Evolutionary conservation across 2,329 filamentous ascomycete genomes (phyloP).

Genomic region (Penicillium aurantiogriseum): DNA sequence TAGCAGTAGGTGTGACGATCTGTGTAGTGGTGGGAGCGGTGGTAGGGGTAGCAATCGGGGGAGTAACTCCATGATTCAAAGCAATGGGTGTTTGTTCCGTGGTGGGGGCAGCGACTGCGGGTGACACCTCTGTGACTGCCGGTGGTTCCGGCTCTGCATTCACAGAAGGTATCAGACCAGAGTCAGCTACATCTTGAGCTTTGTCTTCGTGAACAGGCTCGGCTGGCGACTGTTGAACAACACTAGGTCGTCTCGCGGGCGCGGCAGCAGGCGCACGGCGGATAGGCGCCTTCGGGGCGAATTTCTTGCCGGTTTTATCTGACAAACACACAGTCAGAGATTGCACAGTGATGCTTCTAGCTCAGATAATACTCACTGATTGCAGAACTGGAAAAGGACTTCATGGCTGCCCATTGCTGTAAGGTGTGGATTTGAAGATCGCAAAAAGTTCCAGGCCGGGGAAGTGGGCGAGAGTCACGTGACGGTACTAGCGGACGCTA

Average conservation of each 20-base stretch:
- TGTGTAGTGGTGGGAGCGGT: background rate
- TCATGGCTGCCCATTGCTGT: conserved; percentile 36
- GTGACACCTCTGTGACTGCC: conserved; percentile 1
- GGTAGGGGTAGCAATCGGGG: conserved; percentile 26
- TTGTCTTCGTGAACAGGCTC: conserved; percentile 1
- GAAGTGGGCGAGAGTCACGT: conserved; percentile 37
- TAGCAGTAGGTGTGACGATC: background rate
- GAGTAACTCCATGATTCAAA: conserved; percentile 7
- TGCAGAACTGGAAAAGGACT: conserved; percentile 55
- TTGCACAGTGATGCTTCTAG: too few species aligned
- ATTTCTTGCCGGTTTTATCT: conserved; percentile 71
- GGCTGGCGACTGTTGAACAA: conserved; percentile 35
- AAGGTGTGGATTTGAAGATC: conserved; percentile 13
- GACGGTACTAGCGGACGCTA: conserved; percentile 35
- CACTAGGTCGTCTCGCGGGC: conserved; percentile 41
- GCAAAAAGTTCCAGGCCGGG: conserved; percentile 28
- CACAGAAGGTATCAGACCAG: conserved; percentile 1
- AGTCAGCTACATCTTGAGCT: conserved; percentile 2
- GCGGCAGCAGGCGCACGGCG: conserved; percentile 49
- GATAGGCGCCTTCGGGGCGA: conserved; percentile 68
- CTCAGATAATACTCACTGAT: conserved; percentile 44
- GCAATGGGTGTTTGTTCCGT: conserved; percentile 22
- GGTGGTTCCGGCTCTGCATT: conserved; percentile 2
- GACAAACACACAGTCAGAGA: conserved; percentile 12
- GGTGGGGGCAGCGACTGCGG: conserved; percentile 19